These are phyloP conservation scores for Phytopythium vexans DNA, from an alignment of 352 stramenopile genomes.

Conservation along the genomic window DNA sequence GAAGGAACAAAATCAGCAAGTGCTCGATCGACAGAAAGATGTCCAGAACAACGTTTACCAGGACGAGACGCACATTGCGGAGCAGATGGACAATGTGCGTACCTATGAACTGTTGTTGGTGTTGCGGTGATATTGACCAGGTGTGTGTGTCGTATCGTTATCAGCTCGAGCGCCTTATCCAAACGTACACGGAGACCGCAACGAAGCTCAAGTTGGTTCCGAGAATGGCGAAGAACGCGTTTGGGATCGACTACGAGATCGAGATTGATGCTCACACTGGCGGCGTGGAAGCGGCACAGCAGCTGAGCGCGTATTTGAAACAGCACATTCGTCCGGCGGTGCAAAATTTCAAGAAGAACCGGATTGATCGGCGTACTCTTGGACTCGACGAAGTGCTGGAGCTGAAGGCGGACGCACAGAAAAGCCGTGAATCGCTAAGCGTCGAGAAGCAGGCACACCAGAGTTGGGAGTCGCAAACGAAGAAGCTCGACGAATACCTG, in stretches of 20 bases:
- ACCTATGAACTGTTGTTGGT: neutral
- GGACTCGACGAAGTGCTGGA: conserved; percentile 59
- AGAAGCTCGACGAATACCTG: conserved; percentile 58
- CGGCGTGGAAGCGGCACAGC: conserved; percentile 49
- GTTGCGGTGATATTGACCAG: neutral
- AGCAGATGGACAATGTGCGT: conserved; percentile 64
- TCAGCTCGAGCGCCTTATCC: conserved; percentile 60
- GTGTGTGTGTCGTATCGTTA: neutral
- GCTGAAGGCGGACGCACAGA: conserved; percentile 50
- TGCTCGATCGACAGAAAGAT: conserved; percentile 59
- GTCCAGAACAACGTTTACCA: conserved; percentile 54
- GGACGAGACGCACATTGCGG: conserved; percentile 63
- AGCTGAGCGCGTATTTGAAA: conserved; percentile 63
- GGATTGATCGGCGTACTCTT: conserved; percentile 44
- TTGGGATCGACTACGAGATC: conserved; percentile 73
- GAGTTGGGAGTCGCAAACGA: conserved; percentile 30
- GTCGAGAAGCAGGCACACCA: conserved; percentile 58
- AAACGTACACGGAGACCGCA: conserved; percentile 79
- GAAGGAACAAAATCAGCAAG: conserved; percentile 65
- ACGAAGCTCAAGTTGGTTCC: conserved; percentile 87
- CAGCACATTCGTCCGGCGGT: conserved; percentile 53
- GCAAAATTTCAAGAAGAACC: conserved; percentile 60
- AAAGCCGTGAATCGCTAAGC: conserved; percentile 45
- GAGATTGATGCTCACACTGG: conserved; percentile 59
- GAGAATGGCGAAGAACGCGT: conserved; percentile 74